A percentile compares a stretch with the other conserved stretches of the same genome.
phyloP scores from a whole-genome alignment of 2,329 filamentous ascomycete species.

The Arthrobotrys musiformis region DNA sequence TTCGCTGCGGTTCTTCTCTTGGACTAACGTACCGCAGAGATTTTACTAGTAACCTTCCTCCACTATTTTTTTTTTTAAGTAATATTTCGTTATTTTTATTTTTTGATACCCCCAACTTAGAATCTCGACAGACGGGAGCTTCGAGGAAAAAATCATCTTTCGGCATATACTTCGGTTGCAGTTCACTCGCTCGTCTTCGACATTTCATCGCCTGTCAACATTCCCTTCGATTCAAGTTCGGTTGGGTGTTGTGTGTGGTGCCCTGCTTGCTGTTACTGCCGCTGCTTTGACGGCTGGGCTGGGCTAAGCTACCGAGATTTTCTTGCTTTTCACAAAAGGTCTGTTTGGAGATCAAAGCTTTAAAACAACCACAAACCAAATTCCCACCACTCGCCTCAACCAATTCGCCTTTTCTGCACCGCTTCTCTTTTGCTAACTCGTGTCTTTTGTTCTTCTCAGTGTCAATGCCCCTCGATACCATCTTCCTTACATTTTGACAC shows the following conservation, averaged over 20 bases:
- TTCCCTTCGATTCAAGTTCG: background rate
- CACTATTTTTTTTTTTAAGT: background rate
- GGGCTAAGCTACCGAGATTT: constrained; percentile 52
- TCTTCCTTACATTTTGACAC: constrained; percentile 26
- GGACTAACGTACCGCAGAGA: constrained; percentile 35
- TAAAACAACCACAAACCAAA: constrained; percentile 46
- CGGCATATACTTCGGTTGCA: constrained; percentile 4
- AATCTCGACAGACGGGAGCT: constrained; percentile 48
- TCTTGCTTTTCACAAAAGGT: constrained; percentile 53
- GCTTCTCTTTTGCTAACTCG: constrained; percentile 29
- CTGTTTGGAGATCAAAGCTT: constrained; percentile 54
- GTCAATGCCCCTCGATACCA: constrained; percentile 50
- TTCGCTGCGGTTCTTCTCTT: constrained; percentile 40
- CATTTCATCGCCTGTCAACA: background rate
- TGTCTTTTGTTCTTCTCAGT: constrained; percentile 14
- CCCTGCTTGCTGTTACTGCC: background rate
- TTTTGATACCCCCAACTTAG: constrained; percentile 16
- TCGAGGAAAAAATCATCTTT: constrained; percentile 6
- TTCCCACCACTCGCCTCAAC: constrained; percentile 17
- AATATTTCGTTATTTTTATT: constrained; percentile 10
- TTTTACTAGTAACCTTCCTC: constrained; percentile 8
- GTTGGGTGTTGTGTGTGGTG: constrained; percentile 7
- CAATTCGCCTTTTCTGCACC: constrained; percentile 20
- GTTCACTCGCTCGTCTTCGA: constrained; percentile 14
- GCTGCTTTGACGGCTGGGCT: constrained; percentile 19